Evolutionary conservation across 164 flowering plant genomes (phyloP).

Genomic region (Umbilicus rupestris): DNA sequence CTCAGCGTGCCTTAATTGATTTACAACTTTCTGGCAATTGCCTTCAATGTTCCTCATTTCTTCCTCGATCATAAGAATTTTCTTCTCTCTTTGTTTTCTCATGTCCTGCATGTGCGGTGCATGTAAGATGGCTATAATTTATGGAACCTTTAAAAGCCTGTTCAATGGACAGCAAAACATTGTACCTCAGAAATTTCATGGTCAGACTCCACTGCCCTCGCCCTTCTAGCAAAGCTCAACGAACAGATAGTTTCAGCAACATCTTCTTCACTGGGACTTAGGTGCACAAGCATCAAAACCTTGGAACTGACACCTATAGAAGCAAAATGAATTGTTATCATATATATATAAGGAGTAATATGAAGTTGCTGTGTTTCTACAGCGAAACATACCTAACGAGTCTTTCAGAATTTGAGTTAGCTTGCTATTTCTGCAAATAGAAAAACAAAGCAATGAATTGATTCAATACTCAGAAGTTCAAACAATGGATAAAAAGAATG

Average conservation of each 20-base stretch:
- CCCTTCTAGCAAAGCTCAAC: conserved; percentile 59
- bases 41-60: conserved; percentile 51
- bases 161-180: background rate
- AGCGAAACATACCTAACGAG: conserved; percentile 50
- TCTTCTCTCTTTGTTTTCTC: conserved; percentile 40
- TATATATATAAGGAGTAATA: background rate
- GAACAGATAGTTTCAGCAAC: conserved; percentile 61
- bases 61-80: conserved; percentile 35
- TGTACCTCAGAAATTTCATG: conserved; percentile 48
- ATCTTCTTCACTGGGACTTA: conserved; percentile 61
- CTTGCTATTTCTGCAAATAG: conserved; percentile 73
- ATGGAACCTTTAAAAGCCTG: background rate
- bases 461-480: background rate
- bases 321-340: background rate
- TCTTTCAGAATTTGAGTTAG: conserved; percentile 75
- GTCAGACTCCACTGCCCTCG: conserved; percentile 44
- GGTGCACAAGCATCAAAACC: conserved; percentile 69
- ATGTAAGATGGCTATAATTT: background rate
- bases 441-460: conserved; percentile 4
- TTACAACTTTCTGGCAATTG: conserved; percentile 37
- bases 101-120: conserved; percentile 30
- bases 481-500: background rate
- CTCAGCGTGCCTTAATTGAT: conserved; percentile 35
- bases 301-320: conserved; percentile 58
- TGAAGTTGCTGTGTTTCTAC: background rate